Conservation (phyloP, 352 stramenopile species). For the Phytophthora citricola region DNA sequence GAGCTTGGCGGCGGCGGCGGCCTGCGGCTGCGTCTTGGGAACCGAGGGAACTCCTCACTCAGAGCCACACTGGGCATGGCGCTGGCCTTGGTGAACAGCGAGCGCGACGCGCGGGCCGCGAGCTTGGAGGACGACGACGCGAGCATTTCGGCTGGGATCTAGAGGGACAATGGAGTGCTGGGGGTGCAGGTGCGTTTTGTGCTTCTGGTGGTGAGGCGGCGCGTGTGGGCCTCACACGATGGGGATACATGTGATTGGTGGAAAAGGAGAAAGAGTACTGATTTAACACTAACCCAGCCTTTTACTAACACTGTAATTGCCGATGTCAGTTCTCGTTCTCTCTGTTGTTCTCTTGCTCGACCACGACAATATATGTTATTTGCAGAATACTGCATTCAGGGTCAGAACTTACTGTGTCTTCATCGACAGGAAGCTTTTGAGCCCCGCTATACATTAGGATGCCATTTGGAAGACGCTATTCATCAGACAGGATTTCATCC, state of each 20-base stretch:
- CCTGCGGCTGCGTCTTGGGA: conserved; percentile 44
- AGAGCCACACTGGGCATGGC: conserved; percentile 63
- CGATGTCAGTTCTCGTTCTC: too few relatives aligned
- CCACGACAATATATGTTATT: too few relatives aligned
- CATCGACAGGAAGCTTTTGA: too few relatives aligned
- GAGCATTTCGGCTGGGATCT: conserved; percentile 32
- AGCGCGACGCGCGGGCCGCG: conserved; percentile 47
- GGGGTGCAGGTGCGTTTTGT: conserved; percentile 20
- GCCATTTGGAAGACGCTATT: too few relatives aligned
- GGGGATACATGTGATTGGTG: conserved; percentile 1
- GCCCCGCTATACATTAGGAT: too few relatives aligned
- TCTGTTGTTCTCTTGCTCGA: too few relatives aligned
- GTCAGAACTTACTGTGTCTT: too few relatives aligned
- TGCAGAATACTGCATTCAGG: too few relatives aligned
- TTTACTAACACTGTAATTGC: too few relatives aligned
- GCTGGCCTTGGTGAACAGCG: conserved; percentile 72
- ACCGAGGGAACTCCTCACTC: conserved; percentile 67
- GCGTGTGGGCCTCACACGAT: conserved; percentile 34
- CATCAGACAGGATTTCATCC: too few relatives aligned
- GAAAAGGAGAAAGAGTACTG: background rate
- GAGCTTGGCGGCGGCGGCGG: conserved; percentile 35
- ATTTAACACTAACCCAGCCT: too few relatives aligned
- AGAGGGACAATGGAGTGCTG: conserved; percentile 10
- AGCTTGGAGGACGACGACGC: conserved; percentile 44
- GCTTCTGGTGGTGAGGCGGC: conserved; percentile 18